phyloP scores from a whole-genome alignment of 805 yeast genomes.

The Komagataella ulmi region DNA sequence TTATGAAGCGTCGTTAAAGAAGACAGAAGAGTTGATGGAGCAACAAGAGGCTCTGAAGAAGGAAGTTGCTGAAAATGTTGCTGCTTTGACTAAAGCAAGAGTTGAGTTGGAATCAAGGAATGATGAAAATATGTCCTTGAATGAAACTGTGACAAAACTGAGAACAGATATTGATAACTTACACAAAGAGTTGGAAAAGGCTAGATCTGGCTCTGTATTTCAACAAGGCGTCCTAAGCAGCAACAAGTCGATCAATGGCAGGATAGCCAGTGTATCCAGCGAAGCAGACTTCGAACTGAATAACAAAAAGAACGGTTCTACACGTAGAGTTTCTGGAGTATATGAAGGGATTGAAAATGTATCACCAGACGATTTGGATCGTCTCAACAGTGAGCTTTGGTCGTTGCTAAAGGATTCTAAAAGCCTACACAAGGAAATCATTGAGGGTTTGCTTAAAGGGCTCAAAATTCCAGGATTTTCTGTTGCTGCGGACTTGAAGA shows the following conservation, averaged over 20 bases:
- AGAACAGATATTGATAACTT: conserved; percentile 24
- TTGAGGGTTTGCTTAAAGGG: conserved; percentile 75
- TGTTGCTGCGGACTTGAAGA: conserved; percentile 68
- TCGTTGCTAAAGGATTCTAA: conserved; percentile 58
- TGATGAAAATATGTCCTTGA: conserved; percentile 53
- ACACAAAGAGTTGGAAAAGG: conserved; percentile 14
- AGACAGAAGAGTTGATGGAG: conserved; percentile 44
- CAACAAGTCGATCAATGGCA: not conserved
- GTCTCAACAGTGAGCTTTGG: conserved; percentile 66
- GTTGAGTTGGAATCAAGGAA: conserved; percentile 43
- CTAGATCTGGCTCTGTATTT: conserved; percentile 10
- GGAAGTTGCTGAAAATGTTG: conserved; percentile 48
- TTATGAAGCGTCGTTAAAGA: conserved; percentile 41
- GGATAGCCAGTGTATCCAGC: conserved; percentile 9
- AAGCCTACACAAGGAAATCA: conserved; percentile 67
- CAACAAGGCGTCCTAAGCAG: not conserved
- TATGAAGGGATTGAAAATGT: conserved; percentile 6
- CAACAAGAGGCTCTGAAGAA: conserved; percentile 50
- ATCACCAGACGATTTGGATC: conserved; percentile 32
- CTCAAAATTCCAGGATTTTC: conserved; percentile 79
- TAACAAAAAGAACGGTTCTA: not conserved
- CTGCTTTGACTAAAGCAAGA: conserved; percentile 48
- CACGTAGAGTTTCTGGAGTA: not conserved
- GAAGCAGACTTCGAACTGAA: conserved; percentile 8
- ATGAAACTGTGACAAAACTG: conserved; percentile 43